Evolutionary conservation across 148 eudicot genomes (phyloP), one percentile per base, ranked within the genome.

Genomic region (Linanthus parryae): DNA sequence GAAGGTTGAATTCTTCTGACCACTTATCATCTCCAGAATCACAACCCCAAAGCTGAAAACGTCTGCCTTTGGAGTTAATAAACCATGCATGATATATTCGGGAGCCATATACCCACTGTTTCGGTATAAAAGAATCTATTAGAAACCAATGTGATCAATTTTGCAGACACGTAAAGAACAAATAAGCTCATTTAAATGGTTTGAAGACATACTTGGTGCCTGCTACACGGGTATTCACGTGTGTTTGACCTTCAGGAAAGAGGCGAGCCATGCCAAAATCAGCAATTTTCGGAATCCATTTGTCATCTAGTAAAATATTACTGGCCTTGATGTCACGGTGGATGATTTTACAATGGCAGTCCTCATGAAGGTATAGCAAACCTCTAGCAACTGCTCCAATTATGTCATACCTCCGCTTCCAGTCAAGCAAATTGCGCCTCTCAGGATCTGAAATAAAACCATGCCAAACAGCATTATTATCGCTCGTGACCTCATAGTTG

Each of bases 41-140:
- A 88, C 64, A 17, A 88, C 96, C n/a, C 96, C 96, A 24, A 76
- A 88, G 62, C 96, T 84, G 65, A 71, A 88, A 16, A 88, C 96
- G 59, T 88, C 96, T 13, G 86, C 89, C 68, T 84, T 88, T 8
- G 69, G 74, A 4, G 96, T 78, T 43, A 88, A 69, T 28, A 58
- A 63, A n/a, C 94, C 96, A 40, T 76, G 78, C 94, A 83, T 63
- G 49, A 83, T 67, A 23, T 88, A 88, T 67, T 83, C 96, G 4
- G 96, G 96, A 22, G 96, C 94, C 96, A 88, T 88, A 56, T 88
- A 88, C 31, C 96, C 96, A 72, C 96, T 88, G 76, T 71, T 58
- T 45, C 55, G 23, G 54, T 48, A 40, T 28, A 27, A 8, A 62
- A 48, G 12, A 40, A 49, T 68, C 21, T 8, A 36, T 58, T 29